Conservation (phyloP, 495 filamentous ascomycete genomes). For the Glutinoglossum americanum region DNA sequence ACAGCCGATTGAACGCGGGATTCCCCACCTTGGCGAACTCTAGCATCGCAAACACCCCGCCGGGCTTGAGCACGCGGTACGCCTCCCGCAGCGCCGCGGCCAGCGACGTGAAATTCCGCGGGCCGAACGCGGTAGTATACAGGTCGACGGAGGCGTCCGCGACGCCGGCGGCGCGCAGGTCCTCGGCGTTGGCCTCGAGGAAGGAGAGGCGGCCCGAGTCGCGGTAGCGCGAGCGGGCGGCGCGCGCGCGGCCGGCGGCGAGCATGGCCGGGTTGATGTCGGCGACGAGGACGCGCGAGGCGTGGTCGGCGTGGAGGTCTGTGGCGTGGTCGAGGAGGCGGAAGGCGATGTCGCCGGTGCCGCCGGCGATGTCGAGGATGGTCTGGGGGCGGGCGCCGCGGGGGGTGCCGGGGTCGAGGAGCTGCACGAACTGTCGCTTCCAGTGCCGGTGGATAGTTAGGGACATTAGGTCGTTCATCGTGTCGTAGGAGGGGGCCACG, state of each 20-base stretch:
- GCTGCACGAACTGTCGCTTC: conserved; percentile 95
- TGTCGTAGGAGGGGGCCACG: conserved; percentile 77
- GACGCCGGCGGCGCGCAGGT: conserved; percentile 33
- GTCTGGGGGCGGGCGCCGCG: conserved; percentile 36
- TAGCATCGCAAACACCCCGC: conserved; percentile 89
- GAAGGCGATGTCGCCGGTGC: conserved; percentile 95
- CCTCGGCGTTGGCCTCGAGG: conserved; percentile 78
- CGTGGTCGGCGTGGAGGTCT: conserved; percentile 54
- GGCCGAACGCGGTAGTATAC: conserved; percentile 95
- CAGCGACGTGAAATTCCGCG: conserved; percentile 88
- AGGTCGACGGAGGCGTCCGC: conserved; percentile 49
- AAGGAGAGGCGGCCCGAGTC: conserved; percentile 39
- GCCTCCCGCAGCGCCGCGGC: conserved; percentile 59
- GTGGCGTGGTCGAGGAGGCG: conserved; percentile 82
- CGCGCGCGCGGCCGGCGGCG: conserved; percentile 61
- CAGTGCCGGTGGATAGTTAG: conserved; percentile 89
- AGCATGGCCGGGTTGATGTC: conserved; percentile 97
- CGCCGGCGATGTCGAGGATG: conserved; percentile 93
- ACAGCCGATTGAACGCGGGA: no score
- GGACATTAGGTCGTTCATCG: conserved; percentile 99
- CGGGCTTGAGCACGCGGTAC: conserved; percentile 72
- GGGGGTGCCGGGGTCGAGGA: conserved; percentile 64
- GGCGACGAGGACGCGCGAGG: conserved; percentile 64
- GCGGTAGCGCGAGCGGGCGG: conserved; percentile 25
- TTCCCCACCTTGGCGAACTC: conserved; percentile 93